Evolutionary conservation across 805 yeast genomes (phyloP), one percentile per base, ranked within the genome.

Genomic region (Scheffersomyces amazonensis): DNA sequence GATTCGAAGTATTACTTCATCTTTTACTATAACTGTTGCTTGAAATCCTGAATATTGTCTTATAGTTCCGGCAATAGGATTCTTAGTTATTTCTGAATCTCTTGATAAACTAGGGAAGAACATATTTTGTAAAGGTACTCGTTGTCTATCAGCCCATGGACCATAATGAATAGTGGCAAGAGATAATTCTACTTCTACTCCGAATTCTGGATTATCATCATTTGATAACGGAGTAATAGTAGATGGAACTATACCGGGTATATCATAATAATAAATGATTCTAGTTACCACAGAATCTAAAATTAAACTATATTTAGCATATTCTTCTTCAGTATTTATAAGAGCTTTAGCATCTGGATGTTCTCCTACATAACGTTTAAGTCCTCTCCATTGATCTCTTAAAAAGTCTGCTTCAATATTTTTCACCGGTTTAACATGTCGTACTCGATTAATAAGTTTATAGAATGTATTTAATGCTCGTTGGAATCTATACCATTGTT

Each of bases 91-190:
- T 9, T 50, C 49, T 2, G 79, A 61, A 49, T 88, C 87, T 33
- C 81, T 61, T 18, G 83, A 76, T 9, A 79, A 54, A 0, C 73
- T 56, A 0, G 99, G 99, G 39, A 83, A 78, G 17, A 93, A 63
- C 61, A 81, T 63, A 12, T 68, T 61, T 40, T 83, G 89, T 8
- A 90, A 51, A 1, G 80, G 75, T 2, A 69, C 70, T 13, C 96
- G 58, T 57, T 93, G 95, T 25, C 91, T 78, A 42, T 93, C 95
- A 0, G 96, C 86, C 96, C 97, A 91, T 0, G 99, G 96, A 0
- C 99, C 99, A 54, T 87, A 90, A 48, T 83, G 83, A 1, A 88
- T 62, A 0, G 86, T 80, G 0, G 88, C 80, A 38, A 76, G 73
- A 2, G 75, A 69, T 2, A 87, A 46, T 11, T 68, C 69, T 7